Percentiles rank a stretch among this genome's conserved stretches.
phyloP scores from a whole-genome alignment of 1,284 basidiomycete species.

The Cerrena zonata region DNA sequence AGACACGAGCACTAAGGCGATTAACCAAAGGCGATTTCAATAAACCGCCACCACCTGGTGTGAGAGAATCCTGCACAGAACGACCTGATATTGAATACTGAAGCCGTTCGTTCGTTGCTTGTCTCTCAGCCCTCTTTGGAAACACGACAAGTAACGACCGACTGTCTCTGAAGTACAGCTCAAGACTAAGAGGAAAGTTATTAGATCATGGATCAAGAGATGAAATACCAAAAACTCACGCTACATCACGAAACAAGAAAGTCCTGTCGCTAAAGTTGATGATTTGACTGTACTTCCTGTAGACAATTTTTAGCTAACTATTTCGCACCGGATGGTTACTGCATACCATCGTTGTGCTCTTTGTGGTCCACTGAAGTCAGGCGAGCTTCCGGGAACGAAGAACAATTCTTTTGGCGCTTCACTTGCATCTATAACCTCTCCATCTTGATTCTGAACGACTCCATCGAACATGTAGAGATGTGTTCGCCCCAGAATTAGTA shows the following conservation, averaged over 20 bases:
- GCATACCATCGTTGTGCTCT: constrained; percentile 73
- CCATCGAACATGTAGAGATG: constrained; percentile 91
- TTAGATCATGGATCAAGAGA: too few relatives aligned
- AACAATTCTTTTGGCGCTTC: constrained; percentile 81
- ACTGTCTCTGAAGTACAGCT: constrained; percentile 86
- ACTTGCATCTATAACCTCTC: constrained; percentile 83
- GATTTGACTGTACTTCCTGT: constrained; percentile 78
- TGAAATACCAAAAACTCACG: constrained; percentile 42
- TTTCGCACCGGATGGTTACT: neutral
- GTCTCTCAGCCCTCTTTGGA: constrained; percentile 60
- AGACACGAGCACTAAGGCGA: constrained; percentile 34
- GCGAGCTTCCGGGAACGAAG: constrained; percentile 78
- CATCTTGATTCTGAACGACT: constrained; percentile 80
- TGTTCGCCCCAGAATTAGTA: constrained; percentile 79
- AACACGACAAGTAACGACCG: constrained; percentile 79
- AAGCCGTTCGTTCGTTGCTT: constrained; percentile 62
- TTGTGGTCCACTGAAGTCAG: constrained; percentile 73
- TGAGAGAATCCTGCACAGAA: constrained; percentile 33
- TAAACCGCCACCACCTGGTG: constrained; percentile 35
- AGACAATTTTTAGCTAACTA: constrained; percentile 1
- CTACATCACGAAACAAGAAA: constrained; percentile 86
- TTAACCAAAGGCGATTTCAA: constrained; percentile 54
- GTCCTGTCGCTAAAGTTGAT: constrained; percentile 74
- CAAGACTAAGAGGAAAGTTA: constrained; percentile 57
- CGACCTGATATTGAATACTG: constrained; percentile 37